Conservation (phyloP, 805 yeast species). For the Kodamaea laetipori region DNA sequence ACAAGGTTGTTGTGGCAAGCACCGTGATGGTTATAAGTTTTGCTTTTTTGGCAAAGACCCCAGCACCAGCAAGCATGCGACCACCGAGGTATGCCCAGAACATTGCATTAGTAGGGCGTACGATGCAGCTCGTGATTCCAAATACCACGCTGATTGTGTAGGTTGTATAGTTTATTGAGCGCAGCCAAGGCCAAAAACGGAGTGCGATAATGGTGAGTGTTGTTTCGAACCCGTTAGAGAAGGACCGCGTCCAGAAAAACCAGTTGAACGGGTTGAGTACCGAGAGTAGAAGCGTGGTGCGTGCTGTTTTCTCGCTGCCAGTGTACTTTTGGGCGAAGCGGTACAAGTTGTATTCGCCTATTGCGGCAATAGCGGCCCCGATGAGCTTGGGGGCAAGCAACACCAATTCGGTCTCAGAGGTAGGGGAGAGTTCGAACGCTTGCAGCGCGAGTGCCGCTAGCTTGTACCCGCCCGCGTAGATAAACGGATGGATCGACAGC, state of each 20-base stretch:
- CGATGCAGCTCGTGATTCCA: constrained; percentile 65
- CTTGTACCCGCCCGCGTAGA: constrained; percentile 54
- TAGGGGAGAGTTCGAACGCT: background rate
- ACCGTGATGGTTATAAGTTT: constrained; percentile 22
- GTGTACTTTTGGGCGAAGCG: constrained; percentile 45
- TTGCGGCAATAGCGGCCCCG: constrained; percentile 69
- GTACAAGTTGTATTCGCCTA: constrained; percentile 67
- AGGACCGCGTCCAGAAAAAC: constrained; percentile 78
- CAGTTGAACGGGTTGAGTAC: constrained; percentile 76
- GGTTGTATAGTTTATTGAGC: constrained; percentile 15
- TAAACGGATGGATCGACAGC: constrained; percentile 75
- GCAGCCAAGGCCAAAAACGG: constrained; percentile 69
- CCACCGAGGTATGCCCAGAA: constrained; percentile 72
- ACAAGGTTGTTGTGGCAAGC: constrained; percentile 25
- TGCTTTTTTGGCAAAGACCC: background rate
- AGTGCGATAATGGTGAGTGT: constrained; percentile 67
- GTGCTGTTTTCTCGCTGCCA: constrained; percentile 36
- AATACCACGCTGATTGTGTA: constrained; percentile 45
- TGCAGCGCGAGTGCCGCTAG: constrained; percentile 25
- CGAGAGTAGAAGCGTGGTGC: constrained; percentile 50
- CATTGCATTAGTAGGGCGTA: constrained; percentile 82
- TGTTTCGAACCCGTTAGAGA: constrained; percentile 82
- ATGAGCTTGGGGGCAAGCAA: constrained; percentile 61
- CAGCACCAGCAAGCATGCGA: constrained; percentile 16
- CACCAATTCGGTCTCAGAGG: constrained; percentile 30